phyloP scores from a whole-genome alignment of 768 basidiomycete genomes.

The Serendipita sp. region DNA sequence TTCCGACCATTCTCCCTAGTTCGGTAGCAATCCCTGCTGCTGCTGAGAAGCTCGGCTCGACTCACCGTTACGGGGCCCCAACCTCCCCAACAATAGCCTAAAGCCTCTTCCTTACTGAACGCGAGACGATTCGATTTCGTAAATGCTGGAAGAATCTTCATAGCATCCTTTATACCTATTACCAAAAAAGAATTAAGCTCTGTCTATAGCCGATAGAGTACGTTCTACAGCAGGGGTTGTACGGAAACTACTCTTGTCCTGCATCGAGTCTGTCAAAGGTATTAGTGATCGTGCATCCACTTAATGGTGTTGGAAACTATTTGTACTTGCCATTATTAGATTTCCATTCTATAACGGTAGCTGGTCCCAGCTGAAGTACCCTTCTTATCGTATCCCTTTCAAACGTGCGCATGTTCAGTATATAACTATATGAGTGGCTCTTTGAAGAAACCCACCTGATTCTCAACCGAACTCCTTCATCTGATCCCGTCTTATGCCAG shows the following conservation, averaged over 20 bases:
- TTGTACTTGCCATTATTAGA: constrained; percentile 57
- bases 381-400: constrained; percentile 61
- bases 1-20: no score
- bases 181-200: not conserved
- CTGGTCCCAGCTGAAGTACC: constrained; percentile 57
- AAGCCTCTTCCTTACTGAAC: no score
- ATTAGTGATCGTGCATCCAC: no score
- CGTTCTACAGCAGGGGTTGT: constrained; percentile 14
- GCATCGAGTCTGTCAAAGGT: constrained; percentile 53
- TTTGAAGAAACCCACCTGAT: constrained; percentile 44
- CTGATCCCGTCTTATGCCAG: constrained; percentile 77
- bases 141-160: no score
- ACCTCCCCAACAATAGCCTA: no score
- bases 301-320: not conserved
- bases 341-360: constrained; percentile 87
- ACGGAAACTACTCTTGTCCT: constrained; percentile 75
- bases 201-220: not conserved
- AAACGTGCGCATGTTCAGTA: not conserved
- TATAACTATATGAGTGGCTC: not conserved
- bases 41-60: no score
- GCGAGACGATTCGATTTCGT: no score
- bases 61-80: no score
- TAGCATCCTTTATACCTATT: no score
- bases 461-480: constrained; percentile 57
- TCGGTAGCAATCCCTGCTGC: no score